A percentile compares a stretch with the other conserved stretches of the same genome.
Evolutionary conservation across 2,329 filamentous ascomycete genomes (phyloP).

Genomic region (Cytospora piceicola): DNA sequence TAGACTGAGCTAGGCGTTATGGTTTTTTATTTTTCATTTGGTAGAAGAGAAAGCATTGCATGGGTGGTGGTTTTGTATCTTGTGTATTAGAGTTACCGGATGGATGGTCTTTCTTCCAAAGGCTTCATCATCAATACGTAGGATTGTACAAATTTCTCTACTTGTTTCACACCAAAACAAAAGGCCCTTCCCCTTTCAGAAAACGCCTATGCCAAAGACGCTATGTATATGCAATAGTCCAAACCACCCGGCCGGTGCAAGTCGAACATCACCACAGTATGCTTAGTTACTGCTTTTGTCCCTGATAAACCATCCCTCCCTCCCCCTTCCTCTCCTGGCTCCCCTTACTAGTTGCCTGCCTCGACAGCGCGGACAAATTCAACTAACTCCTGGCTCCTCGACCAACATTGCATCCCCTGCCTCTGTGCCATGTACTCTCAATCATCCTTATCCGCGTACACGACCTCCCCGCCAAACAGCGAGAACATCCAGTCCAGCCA

Average conservation of each 20-base stretch:
- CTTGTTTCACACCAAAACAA: neutral
- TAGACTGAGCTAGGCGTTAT: constrained; percentile 29
- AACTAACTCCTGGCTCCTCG: neutral
- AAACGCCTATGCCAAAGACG: constrained; percentile 22
- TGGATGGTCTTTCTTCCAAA: neutral
- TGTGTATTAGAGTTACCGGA: constrained; percentile 7
- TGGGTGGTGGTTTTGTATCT: constrained; percentile 6
- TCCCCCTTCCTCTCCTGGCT: neutral
- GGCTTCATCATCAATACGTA: constrained; percentile 6
- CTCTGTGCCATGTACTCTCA: constrained; percentile 36
- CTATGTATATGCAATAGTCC: constrained; percentile 22
- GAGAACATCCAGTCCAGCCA: constrained; percentile 63
- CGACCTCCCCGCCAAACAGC: constrained; percentile 63
- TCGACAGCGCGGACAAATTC: neutral
- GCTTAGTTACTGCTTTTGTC: neutral
- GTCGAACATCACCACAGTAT: neutral
- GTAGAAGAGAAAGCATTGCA: constrained; percentile 7
- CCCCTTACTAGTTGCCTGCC: neutral
- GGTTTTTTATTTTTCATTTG: constrained; percentile 13
- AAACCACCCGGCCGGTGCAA: constrained; percentile 7
- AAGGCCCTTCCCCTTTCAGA: neutral
- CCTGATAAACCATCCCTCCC: neutral
- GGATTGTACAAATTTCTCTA: constrained; percentile 11
- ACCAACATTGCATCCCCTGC: neutral
- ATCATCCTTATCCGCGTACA: constrained; percentile 62